Evolutionary conservation across 169 alveolate genomes (phyloP), one percentile per base, ranked within the genome.

Genomic region (Gregarina niphandrodes): DNA sequence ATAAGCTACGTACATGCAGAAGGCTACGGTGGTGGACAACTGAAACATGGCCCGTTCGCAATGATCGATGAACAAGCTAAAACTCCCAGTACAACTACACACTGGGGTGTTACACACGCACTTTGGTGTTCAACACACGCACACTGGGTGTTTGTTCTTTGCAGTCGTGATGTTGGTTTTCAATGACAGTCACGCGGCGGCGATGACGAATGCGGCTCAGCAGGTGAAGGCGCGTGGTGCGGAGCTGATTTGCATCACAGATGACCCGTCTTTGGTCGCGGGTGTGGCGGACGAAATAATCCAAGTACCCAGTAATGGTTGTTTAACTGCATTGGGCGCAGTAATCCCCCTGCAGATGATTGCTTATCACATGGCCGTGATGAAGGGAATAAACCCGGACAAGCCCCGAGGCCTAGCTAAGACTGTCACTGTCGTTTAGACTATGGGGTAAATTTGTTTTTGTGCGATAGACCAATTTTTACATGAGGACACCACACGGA

Each of bases 1-100:
- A 50, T 85, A 9, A 64, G 93, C 9, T 82, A 85, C 58, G 70
- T 80, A 3, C 96, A 85, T 50, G 83, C 91, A n/a, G 94, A 87
- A 57, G 95, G 90, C 6, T 82, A 75, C 31, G 63, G 86, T 1
- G 84, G 90, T 4, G 95, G 95, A 12, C 89, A 84, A 42, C 57
- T 87, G 53, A 87, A 84, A 49, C 95, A 86, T 53, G 96, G 96
- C 5, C 84, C 90, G 6, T 70, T 81, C 43, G 98, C 96, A 0
- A 51, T 86, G 53, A 73, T 85, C 7, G 86, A 76, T 42, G 67
- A 71, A 7, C 11, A 28, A 34, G 54, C 11, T 38, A 34, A 34
- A 17, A 43, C 62, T 4, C 63, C 58, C 23, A 21, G 46, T 11
- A 40, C 21, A 26, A 23, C 37, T 15, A 26, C 53, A 15, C 28